phyloP scores from a whole-genome alignment of 176 grass and related monocot genomes.

The Carex parvula region DNA sequence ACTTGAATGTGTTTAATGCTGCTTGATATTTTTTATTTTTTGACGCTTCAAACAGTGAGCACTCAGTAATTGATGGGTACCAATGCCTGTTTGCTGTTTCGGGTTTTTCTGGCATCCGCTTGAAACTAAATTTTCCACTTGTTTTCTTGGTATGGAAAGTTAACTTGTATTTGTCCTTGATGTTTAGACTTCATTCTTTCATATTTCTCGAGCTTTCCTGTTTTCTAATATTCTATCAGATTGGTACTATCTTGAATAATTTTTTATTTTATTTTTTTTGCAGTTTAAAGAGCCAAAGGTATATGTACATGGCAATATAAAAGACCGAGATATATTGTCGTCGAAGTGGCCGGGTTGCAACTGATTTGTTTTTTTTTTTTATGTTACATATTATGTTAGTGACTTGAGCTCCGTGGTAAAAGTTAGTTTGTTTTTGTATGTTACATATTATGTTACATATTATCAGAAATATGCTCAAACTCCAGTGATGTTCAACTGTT shows the following conservation, averaged over 20 bases:
- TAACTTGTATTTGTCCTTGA: slow-evolving; percentile 1
- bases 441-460: too few relatives aligned
- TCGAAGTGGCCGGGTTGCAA: slow-evolving; percentile 64
- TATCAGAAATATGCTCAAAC: not conserved
- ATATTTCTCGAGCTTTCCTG: not conserved
- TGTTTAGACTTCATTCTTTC: not conserved
- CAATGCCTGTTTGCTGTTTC: slow-evolving; percentile 65
- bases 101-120: slow-evolving; percentile 60
- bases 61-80: slow-evolving; percentile 57
- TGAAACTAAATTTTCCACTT: slow-evolving; percentile 42
- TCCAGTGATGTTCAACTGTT: too few relatives aligned
- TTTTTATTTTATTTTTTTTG: slow-evolving; percentile 5
- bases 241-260: not conserved
- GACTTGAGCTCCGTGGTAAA: not conserved
- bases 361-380: slow-evolving; percentile 31
- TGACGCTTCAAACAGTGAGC: slow-evolving; percentile 46
- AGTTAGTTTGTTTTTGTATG: not conserved
- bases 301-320: slow-evolving; percentile 67
- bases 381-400: not conserved
- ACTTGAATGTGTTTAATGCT: not conserved
- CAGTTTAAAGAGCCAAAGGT: slow-evolving; percentile 89
- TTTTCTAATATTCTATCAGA: not conserved
- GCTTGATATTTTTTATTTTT: slow-evolving; percentile 12
- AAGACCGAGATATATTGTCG: slow-evolving; percentile 40
- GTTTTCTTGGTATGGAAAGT: slow-evolving; percentile 49